Base-by-base conservation (phyloP, 305 asterid genomes). In the Solanum hybrid region DNA sequence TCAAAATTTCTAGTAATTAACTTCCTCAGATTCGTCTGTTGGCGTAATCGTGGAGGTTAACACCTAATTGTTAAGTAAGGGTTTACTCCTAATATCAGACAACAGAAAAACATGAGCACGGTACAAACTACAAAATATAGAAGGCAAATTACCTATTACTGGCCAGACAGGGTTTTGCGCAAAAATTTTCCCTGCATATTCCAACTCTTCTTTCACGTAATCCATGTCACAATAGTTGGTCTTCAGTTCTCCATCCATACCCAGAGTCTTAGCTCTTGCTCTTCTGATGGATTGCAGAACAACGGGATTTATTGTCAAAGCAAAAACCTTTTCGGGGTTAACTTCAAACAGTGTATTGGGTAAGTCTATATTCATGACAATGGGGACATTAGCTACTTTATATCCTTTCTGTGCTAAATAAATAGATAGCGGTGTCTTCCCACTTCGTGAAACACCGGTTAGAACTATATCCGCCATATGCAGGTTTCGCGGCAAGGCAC, bases 301-400 rank as follows among this genome's bases (percentile, higher is more conserved):
- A 13, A 93, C 92, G 10, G 96, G 98, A 86, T 95, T 97, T 91
- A 97, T 95, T 28, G 98, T 96, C 88, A 97, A 89, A 12, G 95
- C 98, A 90, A 96, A 97, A 4, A 97, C 97, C 93, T 96, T 97
- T 93, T 95, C 96, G 0, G 97, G 97, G 84, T 97, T 98, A 75
- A 94, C 93, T 91, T 94, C 94, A 57, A 94, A 96, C 16, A 97
- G 95, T 74, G 94, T 92, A 92, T 51, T 92, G 6, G 99, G 99
- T 90, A 95, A 90, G 6, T 94, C 93, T 1, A 95, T 86, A 80
- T 94, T 93, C 96, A 93, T 94, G 81, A 97, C 99, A 89, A 94
- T 94, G 0, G 99, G 99, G 81, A 97, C 99, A 89, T 97, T 97
- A 5, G 99, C 99, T 78, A 97, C 99, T 93, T 94, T 96, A 82